Evolutionary conservation across 352 stramenopile species (phyloP), one percentile per base, ranked within the genome.

Genomic region (Blastocystis sp.): DNA sequence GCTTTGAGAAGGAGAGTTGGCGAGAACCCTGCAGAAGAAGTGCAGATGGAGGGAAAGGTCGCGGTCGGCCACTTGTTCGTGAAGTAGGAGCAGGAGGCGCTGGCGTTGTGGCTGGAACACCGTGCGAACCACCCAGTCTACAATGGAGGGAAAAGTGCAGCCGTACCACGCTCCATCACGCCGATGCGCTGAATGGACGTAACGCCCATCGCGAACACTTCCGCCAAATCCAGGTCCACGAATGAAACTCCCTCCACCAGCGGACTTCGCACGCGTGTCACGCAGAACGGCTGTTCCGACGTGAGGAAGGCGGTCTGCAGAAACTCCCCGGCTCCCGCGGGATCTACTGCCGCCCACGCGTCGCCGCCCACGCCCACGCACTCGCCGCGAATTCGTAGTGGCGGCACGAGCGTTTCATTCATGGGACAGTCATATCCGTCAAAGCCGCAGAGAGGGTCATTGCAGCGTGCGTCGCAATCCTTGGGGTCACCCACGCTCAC

Each of bases 361-460:
- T 57, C 48, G 0, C 6, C 6, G 0, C 14, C 6, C 48, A 57
- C 48, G 48, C 48, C 48, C 6, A 57, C 48, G 14, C 48, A 57
- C 48, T 57, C 48, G 6, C 6, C 48, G 6, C 14, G 6, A 7
- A 57, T 14, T 17, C 48, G 48, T 21, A 71, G 45, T 3, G 24
- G 64, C 14, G 64, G 17, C 21, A 71, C 24, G 24, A 71, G 6
- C 24, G 66, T 1, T 52, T 76, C 66, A 19, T 89, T 43, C 6
- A 91, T 90, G 87, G 90, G 90, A 77, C 93, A 95, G 78, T 96
- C 93, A 14, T 93, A 93, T 62, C 90, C 89, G 82, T 96, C 93
- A 89, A 93, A 96, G 21, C 92, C 93, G 87, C 93, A 96, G 17
- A 90, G 90, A 21, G 90, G 93, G 9, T 93, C 90, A 89, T 96